A percentile compares a stretch with the other conserved stretches of the same genome.
These are phyloP conservation scores for Epichloe baconii DNA, from an alignment of 2,329 filamentous ascomycete genomes.

Conservation along the genomic window DNA sequence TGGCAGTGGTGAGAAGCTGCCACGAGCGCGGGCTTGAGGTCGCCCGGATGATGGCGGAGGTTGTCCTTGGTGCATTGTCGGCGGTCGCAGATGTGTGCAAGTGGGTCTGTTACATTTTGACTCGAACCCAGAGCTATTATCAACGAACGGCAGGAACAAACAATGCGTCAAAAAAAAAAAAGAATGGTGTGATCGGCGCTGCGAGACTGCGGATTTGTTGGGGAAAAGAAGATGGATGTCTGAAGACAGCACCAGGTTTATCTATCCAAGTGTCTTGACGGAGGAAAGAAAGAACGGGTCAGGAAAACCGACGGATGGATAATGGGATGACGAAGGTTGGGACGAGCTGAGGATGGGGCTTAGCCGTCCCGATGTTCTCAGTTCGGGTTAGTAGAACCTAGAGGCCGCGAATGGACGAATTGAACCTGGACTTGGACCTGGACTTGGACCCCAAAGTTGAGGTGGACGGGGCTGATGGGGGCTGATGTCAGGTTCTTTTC, in stretches of 20 bases:
- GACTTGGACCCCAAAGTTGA: too few species aligned
- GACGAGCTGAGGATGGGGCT: not conserved
- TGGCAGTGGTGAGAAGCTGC: constrained; percentile 43
- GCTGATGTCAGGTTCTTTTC: not conserved
- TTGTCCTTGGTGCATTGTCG: constrained; percentile 33
- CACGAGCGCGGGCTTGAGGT: constrained; percentile 33
- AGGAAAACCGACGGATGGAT: too few species aligned
- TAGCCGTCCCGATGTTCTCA: not conserved
- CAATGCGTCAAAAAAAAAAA: not conserved
- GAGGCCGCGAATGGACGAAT: not conserved
- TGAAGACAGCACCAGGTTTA: not conserved
- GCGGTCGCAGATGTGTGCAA: constrained; percentile 11
- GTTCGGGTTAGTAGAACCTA: not conserved
- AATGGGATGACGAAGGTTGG: not conserved
- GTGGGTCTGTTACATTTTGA: constrained; percentile 30
- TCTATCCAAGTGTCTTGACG: too few species aligned
- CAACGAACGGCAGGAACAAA: constrained; percentile 1
- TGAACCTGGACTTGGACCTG: too few species aligned
- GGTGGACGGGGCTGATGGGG: too few species aligned
- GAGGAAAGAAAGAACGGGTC: too few species aligned
- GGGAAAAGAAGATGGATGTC: not conserved
- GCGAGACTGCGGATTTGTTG: not conserved
- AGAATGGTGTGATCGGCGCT: not conserved
- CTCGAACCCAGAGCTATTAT: constrained; percentile 1
- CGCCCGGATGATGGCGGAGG: constrained; percentile 14